Evolutionary conservation across 1,284 basidiomycete genomes (phyloP).

Genomic region (Trichosporon faecale): DNA sequence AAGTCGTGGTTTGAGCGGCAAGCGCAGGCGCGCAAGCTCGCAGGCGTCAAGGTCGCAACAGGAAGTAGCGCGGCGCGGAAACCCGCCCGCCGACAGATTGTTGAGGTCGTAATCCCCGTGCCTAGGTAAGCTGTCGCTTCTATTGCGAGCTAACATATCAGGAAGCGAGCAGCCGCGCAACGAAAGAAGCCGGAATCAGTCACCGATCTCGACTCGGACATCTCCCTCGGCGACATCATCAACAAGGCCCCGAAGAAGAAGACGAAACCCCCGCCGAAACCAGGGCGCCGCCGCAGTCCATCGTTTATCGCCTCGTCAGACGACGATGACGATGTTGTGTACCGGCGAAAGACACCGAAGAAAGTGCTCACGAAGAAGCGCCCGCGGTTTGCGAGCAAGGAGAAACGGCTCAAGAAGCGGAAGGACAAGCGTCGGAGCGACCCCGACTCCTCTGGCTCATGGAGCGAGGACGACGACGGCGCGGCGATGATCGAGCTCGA

Average conservation of each 20-base stretch:
- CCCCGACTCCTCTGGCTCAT: background rate
- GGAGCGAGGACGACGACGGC: slow-evolving; percentile 53
- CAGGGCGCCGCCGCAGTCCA: background rate
- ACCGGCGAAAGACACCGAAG: background rate
- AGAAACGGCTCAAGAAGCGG: background rate
- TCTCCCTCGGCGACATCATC: background rate
- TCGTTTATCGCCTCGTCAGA: background rate
- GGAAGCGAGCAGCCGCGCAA: background rate
- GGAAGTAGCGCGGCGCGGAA: background rate
- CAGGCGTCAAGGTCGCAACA: background rate
- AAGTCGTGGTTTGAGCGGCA: background rate
- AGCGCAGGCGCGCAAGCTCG: background rate
- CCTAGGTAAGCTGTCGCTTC: background rate
- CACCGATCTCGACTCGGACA: background rate
- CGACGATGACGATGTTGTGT: background rate
- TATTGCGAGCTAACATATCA: background rate
- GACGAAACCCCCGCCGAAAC: background rate
- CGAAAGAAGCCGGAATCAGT: background rate
- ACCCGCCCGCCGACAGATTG: background rate
- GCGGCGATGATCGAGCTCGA: slow-evolving; percentile 59
- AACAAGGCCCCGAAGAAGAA: background rate
- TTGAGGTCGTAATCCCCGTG: background rate
- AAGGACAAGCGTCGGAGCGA: background rate
- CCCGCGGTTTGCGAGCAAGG: background rate
- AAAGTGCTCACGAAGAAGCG: background rate